Evolutionary conservation across 139 green algal genomes (phyloP), one percentile per base, ranked within the genome.

Genomic region (Spirogloea muscicola): DNA sequence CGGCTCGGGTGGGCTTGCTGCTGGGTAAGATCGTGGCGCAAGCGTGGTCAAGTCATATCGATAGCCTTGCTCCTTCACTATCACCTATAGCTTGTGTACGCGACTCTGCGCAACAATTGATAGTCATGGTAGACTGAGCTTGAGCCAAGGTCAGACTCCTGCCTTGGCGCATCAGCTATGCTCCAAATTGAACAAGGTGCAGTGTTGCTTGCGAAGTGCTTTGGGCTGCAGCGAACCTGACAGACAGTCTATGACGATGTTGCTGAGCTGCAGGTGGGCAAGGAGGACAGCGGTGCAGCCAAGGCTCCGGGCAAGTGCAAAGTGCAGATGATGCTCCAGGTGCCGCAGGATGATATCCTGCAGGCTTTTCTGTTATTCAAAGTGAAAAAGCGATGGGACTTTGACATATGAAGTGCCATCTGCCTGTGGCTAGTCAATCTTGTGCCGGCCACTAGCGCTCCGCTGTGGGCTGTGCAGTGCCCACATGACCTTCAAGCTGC

Each of bases 291-390:
- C 0, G 57, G 57, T 29, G 31, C 25, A 44, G 27, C 25, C 9
- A 34, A 18, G 10, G 25, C 57, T 18, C 57, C 25, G 10, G n/a
- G 21, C 9, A 65, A 65, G 29, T 27, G 4, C 29, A 65, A 65
- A 34, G 25, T 13, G 25, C 57, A 65, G 57, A 31, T 65, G 0
- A 65, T 65, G 57, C 10, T 65, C 33, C 57, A 65, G 29, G 57
- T 65, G 57, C 57, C 57, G 0, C n/a, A 38, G 0, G 33, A 65
- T 34, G 57, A 65, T 29, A 21, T 31, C 33, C 57, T 27, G 57
- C 33, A 34, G 9, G 9, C 25, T 6, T 31, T 34, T 0, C 3
- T 65, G 4, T 27, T 65, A 34, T 65, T 65, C 57, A 65, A 65
- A 34, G 41, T 65, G 18, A 65, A 65, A 34, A 65, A 65, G 29